Percentiles rank a stretch among this genome's conserved stretches.
These are phyloP conservation scores for Ogataea naganishii DNA, from an alignment of 805 yeast genomes.

Conservation along the genomic window DNA sequence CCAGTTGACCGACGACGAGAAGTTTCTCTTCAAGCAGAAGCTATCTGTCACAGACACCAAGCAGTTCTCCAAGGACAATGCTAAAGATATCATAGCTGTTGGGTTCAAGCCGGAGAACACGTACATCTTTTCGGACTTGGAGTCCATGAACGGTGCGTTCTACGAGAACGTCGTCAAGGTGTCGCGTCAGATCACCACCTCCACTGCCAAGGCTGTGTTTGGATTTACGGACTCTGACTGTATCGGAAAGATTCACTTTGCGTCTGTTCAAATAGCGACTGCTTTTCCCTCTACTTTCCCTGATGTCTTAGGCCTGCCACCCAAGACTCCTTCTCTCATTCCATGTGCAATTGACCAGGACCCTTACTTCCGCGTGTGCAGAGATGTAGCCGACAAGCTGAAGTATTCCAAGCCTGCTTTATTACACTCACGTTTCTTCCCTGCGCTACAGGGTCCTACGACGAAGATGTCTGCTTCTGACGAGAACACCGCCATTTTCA, in stretches of 20 bases:
- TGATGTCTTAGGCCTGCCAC: constrained; percentile 75
- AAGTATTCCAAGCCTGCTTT: constrained; percentile 86
- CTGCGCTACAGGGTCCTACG: constrained; percentile 93
- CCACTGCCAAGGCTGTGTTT: constrained; percentile 95
- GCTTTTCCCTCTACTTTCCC: constrained; percentile 97
- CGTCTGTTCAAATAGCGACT: constrained; percentile 91
- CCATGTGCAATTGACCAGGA: constrained; percentile 99
- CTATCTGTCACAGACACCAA: constrained; percentile 86
- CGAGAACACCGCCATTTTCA: constrained; percentile 82
- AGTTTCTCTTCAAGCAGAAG: constrained; percentile 87
- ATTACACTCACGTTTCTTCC: constrained; percentile 93
- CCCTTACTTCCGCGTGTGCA: constrained; percentile 93
- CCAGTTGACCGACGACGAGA: constrained; percentile 95
- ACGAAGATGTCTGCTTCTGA: constrained; percentile 97
- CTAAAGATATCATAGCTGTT: constrained; percentile 86
- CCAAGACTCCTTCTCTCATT: constrained; percentile 90
- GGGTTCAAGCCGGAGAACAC: constrained; percentile 95
- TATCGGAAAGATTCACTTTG: constrained; percentile 92
- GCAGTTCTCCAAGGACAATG: constrained; percentile 69
- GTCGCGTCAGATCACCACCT: constrained; percentile 90
- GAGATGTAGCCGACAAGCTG: constrained; percentile 94
- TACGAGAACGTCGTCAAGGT: constrained; percentile 91
- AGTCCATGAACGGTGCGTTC: constrained; percentile 88
- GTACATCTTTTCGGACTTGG: constrained; percentile 86
- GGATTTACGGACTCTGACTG: constrained; percentile 93